phyloP scores from a whole-genome alignment of 1,284 basidiomycete species.

The Sanghuangporus baumii region DNA sequence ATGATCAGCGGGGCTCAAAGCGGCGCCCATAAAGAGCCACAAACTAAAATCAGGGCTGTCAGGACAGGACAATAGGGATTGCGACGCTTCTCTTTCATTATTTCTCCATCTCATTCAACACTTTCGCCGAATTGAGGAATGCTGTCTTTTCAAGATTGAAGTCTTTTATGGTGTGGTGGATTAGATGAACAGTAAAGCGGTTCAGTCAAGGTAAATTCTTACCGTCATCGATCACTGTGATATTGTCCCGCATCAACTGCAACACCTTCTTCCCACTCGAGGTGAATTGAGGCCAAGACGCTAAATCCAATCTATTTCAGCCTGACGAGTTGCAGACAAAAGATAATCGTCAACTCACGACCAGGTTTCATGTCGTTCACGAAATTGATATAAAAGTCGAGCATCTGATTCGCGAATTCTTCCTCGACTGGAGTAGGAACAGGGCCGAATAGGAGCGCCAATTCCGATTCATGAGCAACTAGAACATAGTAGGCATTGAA shows the following conservation, averaged over 20 bases:
- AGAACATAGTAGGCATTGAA: neutral
- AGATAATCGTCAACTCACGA: slow-evolving; percentile 27
- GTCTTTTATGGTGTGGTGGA: slow-evolving; percentile 27
- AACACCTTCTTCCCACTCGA: slow-evolving; percentile 32
- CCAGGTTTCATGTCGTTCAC: slow-evolving; percentile 48
- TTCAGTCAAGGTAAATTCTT: slow-evolving; percentile 18
- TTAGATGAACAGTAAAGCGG: neutral
- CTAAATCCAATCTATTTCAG: slow-evolving; percentile 22
- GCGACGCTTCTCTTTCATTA: slow-evolving; percentile 9
- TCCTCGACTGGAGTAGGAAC: slow-evolving; percentile 38
- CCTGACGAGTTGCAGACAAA: neutral
- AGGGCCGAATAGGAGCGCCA: slow-evolving; percentile 43
- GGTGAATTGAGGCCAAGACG: slow-evolving; percentile 39
- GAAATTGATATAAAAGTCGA: slow-evolving; percentile 51
- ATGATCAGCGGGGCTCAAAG: neutral
- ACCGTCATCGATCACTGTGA: slow-evolving; percentile 47
- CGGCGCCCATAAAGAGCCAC: neutral
- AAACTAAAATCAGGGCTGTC: neutral
- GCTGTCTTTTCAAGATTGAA: slow-evolving; percentile 36
- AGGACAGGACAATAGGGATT: neutral
- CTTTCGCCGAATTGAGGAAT: slow-evolving; percentile 36
- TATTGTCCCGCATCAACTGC: slow-evolving; percentile 44
- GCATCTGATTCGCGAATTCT: slow-evolving; percentile 40
- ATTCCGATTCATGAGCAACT: slow-evolving; percentile 49
- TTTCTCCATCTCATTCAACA: slow-evolving; percentile 45